Conservation (phyloP, 2,329 filamentous ascomycete genomes). For the Aspergillus ochraceoroseus region DNA sequence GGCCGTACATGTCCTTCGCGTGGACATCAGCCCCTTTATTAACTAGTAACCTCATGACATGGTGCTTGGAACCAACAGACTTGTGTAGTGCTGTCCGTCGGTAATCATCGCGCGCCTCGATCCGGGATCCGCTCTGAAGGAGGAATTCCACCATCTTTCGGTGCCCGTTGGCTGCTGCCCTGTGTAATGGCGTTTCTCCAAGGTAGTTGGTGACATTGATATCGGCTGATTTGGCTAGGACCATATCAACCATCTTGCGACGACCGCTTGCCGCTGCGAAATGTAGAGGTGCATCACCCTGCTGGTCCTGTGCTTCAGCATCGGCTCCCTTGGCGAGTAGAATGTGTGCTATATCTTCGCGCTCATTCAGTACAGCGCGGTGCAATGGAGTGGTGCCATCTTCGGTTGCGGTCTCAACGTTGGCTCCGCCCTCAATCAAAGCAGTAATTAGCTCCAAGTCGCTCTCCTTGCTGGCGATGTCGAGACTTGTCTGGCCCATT, state of each 20-base stretch:
- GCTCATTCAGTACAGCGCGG: conserved; percentile 21
- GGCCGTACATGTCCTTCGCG: conserved; percentile 22
- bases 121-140: conserved; percentile 24
- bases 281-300: conserved; percentile 26
- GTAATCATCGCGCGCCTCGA: conserved; percentile 25
- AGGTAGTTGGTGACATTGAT: conserved; percentile 26
- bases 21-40: conserved; percentile 19
- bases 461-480: conserved; percentile 20
- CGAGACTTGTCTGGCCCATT: conserved; percentile 19
- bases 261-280: conserved; percentile 20
- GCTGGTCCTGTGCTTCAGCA: conserved; percentile 23
- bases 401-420: conserved; percentile 17
- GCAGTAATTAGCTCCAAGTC: conserved; percentile 17
- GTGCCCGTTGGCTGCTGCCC: conserved; percentile 27
- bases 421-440: conserved; percentile 17
- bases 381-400: conserved; percentile 23
- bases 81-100: conserved; percentile 22
- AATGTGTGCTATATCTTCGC: conserved; percentile 24
- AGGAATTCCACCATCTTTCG: conserved; percentile 28
- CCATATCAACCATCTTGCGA: conserved; percentile 17
- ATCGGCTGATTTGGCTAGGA: conserved; percentile 25
- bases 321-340: conserved; percentile 26
- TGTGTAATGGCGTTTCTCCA: conserved; percentile 28
- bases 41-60: conserved; percentile 22
- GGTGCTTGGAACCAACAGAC: conserved; percentile 19